Percentiles rank a stretch among this genome's conserved stretches.
phyloP scores from a whole-genome alignment of 768 basidiomycete species.

The Russula griseocarnosa region DNA sequence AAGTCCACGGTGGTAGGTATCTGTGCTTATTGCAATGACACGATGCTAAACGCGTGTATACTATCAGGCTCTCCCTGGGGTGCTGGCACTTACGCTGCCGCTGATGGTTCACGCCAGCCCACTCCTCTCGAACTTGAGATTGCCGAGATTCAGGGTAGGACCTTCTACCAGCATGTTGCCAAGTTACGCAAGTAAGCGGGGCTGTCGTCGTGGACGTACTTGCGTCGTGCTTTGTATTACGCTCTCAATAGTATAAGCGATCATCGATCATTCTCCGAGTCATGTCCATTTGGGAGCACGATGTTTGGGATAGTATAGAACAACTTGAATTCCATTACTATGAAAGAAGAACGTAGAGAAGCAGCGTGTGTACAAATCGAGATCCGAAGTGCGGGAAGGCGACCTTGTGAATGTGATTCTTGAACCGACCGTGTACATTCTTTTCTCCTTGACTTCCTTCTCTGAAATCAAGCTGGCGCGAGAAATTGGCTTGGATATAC shows the following conservation, averaged over 20 bases:
- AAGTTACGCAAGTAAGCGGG: slow-evolving; percentile 31
- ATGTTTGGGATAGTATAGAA: neutral
- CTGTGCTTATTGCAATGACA: neutral
- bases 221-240: neutral
- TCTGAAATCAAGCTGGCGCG: too few relatives aligned
- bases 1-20: slow-evolving; percentile 56
- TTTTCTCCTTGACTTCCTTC: too few relatives aligned
- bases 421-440: too few relatives aligned
- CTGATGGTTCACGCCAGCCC: slow-evolving; percentile 47
- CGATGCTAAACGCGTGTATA: slow-evolving; percentile 5
- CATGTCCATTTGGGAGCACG: neutral
- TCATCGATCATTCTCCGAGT: too few relatives aligned
- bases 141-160: slow-evolving; percentile 48
- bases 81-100: slow-evolving; percentile 57
- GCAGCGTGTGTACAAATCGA: too few relatives aligned
- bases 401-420: too few relatives aligned
- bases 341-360: neutral
- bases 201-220: neutral
- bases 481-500: too few relatives aligned
- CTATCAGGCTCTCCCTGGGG: slow-evolving; percentile 68
- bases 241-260: too few relatives aligned
- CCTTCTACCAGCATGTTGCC: slow-evolving; percentile 47
- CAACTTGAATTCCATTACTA: neutral
- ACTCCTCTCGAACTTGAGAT: slow-evolving; percentile 48
- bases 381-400: too few relatives aligned